A percentile compares a stretch with the other conserved stretches of the same genome.
These are phyloP conservation scores for Bruguiera parviflora DNA, from an alignment of 345 rosid genomes.

Conservation along the genomic window DNA sequence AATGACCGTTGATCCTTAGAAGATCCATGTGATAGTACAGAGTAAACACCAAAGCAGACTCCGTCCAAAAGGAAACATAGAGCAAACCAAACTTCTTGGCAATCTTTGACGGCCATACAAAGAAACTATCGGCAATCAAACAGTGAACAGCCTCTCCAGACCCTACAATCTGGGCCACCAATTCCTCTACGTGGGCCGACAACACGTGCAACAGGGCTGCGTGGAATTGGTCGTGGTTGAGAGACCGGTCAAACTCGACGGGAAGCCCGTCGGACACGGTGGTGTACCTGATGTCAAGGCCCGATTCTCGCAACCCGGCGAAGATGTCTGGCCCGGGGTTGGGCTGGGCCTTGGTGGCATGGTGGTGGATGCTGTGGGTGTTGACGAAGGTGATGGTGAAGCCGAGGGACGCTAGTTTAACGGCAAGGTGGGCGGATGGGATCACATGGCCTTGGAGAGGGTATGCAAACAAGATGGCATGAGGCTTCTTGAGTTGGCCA, in stretches of 20 bases:
- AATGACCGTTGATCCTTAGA: constrained; percentile 62
- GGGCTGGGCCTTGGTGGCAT: constrained; percentile 31
- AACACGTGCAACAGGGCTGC: constrained; percentile 48
- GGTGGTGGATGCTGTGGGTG: constrained; percentile 60
- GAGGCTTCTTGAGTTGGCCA: constrained; percentile 24
- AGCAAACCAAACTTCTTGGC: constrained; percentile 59
- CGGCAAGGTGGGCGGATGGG: constrained; percentile 62
- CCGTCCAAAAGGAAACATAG: constrained; percentile 77
- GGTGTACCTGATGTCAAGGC: constrained; percentile 61
- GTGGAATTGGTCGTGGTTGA: constrained; percentile 69
- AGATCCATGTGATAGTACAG: constrained; percentile 72
- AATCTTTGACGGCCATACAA: constrained; percentile 63
- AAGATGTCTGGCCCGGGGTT: constrained; percentile 42
- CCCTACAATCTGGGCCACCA: constrained; percentile 37
- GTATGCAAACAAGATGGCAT: constrained; percentile 56
- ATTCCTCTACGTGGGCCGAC: constrained; percentile 62
- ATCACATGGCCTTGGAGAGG: constrained; percentile 84
- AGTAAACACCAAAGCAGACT: constrained; percentile 66
- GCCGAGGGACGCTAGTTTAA: constrained; percentile 71
- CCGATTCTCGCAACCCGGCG: constrained; percentile 44
- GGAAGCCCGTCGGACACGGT: constrained; percentile 84
- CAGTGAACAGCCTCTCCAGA: constrained; percentile 41
- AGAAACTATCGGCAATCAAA: constrained; percentile 69
- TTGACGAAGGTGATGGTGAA: constrained; percentile 72
- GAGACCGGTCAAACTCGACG: constrained; percentile 54